Evolutionary conservation across 2,329 filamentous ascomycete species (phyloP), one percentile per base, ranked within the genome.

Genomic region (Stachybotrys elegans): DNA sequence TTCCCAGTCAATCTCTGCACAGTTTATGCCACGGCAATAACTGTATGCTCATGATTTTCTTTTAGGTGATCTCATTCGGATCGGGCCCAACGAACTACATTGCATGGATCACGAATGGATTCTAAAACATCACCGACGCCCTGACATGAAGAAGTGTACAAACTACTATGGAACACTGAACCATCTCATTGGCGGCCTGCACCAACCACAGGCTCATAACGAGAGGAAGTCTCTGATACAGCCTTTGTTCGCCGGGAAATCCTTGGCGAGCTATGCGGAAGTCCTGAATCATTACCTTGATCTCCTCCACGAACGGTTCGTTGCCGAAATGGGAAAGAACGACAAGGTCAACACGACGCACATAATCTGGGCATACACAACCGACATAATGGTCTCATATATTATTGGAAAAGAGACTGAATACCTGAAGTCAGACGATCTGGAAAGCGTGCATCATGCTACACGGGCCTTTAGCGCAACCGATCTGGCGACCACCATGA

Each of bases 371-470:
- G 50, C 50, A 16, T 52, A 43, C 36, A 52, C 50, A 4, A 52
- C 44, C 32, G 50, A 52, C n/a, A 22, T 52, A 0, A 52, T 52
- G 50, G 32, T 51, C 2, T 51, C 48, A 9, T 52, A 52, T 22
- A n/a, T 49, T 6, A 22, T 48, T 3, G 49, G 42, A 11, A 42
- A 48, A 22, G 41, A 52, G 29, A 36, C 42, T 7, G 48, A 49
- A 2, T 52, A 39, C n/a, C 12, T 48, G n/a, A 40, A 42, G 11
- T 25, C 23, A 11, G 39, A 14, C 12, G 50, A 52, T 22, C 12
- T 51, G 1, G 25, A 36, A 20, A 21, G 39, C 3, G 14, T 49
- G 2, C 50, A 52, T 29, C 36, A 51, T 35, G 22, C n/a, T 14
- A 52, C 50, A 2, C 41, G 50, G 16, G 46, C 49, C 13, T 52